Evolutionary conservation across 169 alveolate species (phyloP).

Genomic region (Plasmodium relictum): DNA sequence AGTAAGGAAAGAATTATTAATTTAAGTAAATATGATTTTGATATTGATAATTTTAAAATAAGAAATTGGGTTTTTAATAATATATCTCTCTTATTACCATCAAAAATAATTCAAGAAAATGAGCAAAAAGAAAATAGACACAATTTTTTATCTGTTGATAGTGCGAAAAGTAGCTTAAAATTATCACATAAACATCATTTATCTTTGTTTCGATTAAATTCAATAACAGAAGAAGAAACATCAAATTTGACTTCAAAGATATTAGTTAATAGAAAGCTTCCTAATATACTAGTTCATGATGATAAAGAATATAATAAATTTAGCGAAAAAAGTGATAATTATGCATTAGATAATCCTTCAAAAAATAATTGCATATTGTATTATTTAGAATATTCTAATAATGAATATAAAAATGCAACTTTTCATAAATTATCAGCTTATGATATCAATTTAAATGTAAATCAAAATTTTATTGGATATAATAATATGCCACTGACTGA

Average conservation of each 20-base stretch:
- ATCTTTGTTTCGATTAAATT: slow-evolving; percentile 44
- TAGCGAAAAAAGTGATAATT: background rate
- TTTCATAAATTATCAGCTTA: background rate
- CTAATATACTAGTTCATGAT: slow-evolving; percentile 16
- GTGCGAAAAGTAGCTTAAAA: background rate
- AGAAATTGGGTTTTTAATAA: slow-evolving; percentile 46
- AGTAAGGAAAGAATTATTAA: slow-evolving; percentile 22
- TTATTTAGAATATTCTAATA: slow-evolving; percentile 7
- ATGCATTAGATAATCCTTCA: too few species aligned
- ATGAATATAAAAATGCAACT: slow-evolving; percentile 2
- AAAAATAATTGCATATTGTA: background rate
- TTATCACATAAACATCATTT: slow-evolving; percentile 26
- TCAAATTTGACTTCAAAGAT: slow-evolving; percentile 13
- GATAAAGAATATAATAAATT: background rate
- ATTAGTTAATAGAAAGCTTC: slow-evolving; percentile 9
- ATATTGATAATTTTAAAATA: slow-evolving; percentile 26
- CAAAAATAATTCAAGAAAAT: background rate
- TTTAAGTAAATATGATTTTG: slow-evolving; percentile 12
- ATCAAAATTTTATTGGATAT: slow-evolving; percentile 32
- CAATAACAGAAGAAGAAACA: slow-evolving; percentile 14
- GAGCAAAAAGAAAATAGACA: background rate
- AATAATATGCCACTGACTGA: slow-evolving; percentile 19
- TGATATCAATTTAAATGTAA: slow-evolving; percentile 20
- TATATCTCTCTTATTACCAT: slow-evolving; percentile 31
- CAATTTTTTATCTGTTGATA: background rate